Conservation (phyloP, 1,139 yeast species). For the Diutina rugosa region DNA sequence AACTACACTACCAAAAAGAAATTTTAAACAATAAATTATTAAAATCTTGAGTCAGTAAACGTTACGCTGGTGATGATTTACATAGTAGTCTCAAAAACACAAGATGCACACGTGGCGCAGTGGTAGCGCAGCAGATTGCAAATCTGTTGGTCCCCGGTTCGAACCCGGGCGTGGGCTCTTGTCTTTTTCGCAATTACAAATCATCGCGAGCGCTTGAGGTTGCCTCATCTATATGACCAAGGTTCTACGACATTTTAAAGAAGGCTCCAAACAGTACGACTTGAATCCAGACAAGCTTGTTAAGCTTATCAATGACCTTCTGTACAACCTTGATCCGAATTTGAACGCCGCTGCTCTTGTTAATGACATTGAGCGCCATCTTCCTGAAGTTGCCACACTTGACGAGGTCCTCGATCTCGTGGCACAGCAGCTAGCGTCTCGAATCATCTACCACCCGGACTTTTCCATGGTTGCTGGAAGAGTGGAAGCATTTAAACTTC, state of each 20-base stretch:
- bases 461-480: conserved; percentile 36
- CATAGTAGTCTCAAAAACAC: too few relatives aligned
- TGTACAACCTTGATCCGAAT: background rate
- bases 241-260: background rate
- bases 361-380: background rate
- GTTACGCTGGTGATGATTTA: too few relatives aligned
- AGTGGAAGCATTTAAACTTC: conserved; percentile 15
- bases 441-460: conserved; percentile 17
- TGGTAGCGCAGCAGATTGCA: conserved; percentile 12
- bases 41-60: too few relatives aligned
- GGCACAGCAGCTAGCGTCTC: background rate
- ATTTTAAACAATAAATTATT: too few relatives aligned
- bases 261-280: background rate
- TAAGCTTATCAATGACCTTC: background rate
- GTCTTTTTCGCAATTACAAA: background rate
- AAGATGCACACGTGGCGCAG: conserved; percentile 8
- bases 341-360: background rate
- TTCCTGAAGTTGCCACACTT: background rate
- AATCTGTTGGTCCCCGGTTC: conserved; percentile 9
- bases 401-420: background rate
- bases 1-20: too few relatives aligned
- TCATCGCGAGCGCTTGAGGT: background rate
- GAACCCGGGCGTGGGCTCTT: conserved; percentile 2
- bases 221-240: background rate
- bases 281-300: background rate